Percentiles rank a stretch among this genome's conserved stretches.
These are phyloP conservation scores for Croton laevigatus DNA, from an alignment of 441 rosid species.

Conservation along the genomic window DNA sequence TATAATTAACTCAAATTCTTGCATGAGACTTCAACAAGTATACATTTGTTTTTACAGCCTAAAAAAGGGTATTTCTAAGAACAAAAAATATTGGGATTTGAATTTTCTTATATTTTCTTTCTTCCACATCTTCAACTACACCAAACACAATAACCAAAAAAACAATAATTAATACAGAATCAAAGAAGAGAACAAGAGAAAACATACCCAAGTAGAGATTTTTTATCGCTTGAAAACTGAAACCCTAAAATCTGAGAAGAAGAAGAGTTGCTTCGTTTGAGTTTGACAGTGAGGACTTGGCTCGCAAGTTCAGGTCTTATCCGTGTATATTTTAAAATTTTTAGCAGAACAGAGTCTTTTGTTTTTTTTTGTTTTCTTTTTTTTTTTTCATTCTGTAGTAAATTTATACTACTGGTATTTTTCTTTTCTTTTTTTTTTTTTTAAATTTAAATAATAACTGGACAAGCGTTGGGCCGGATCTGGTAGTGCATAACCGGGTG, in stretches of 20 bases:
- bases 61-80: conserved; percentile 6
- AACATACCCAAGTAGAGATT: conserved; percentile 27
- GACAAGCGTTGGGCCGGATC: conserved; percentile 3
- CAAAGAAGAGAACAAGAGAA: background rate
- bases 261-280: background rate
- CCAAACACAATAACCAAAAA: conserved; percentile 20
- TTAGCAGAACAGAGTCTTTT: background rate
- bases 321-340: background rate
- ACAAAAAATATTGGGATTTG: background rate
- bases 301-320: conserved; percentile 21
- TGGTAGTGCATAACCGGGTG: background rate
- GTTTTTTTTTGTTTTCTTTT: background rate
- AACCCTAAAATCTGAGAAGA: conserved; percentile 28
- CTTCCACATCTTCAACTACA: conserved; percentile 14
- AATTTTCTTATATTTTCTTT: background rate
- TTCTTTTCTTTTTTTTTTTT: too few relatives aligned
- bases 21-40: conserved; percentile 1
- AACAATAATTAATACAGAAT: conserved; percentile 7
- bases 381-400: background rate
- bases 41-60: background rate
- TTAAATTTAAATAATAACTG: too few relatives aligned
- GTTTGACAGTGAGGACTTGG: conserved; percentile 8
- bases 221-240: conserved; percentile 13
- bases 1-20: conserved; percentile 15
- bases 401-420: background rate